Conservation (phyloP, 805 yeast genomes). For the Lachancea sp. region DNA sequence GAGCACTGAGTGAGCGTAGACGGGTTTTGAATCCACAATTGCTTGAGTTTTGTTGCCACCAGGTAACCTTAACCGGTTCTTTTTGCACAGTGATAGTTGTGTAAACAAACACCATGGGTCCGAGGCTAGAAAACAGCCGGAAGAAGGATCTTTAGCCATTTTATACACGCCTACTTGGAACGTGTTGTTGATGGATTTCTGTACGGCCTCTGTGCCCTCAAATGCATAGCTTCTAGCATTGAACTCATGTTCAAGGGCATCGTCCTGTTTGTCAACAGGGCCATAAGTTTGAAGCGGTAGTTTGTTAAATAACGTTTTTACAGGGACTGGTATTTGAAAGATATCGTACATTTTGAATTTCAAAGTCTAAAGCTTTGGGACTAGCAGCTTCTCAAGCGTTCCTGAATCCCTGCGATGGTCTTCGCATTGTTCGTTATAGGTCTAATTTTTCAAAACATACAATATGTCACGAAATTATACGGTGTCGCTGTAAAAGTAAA, state of each 20-base stretch:
- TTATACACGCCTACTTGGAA: conserved; percentile 54
- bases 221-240: conserved; percentile 22
- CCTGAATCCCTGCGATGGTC: neutral
- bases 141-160: conserved; percentile 30
- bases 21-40: neutral
- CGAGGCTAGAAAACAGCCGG: conserved; percentile 37
- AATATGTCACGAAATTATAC: neutral
- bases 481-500: no score
- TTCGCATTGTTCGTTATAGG: neutral
- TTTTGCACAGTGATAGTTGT: conserved; percentile 41
- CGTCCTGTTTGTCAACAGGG: conserved; percentile 29
- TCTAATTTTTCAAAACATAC: neutral
- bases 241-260: conserved; percentile 22
- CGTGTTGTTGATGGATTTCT: conserved; percentile 14
- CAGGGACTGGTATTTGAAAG: conserved; percentile 35
- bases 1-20: conserved; percentile 33
- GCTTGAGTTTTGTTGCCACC: conserved; percentile 8
- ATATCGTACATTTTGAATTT: neutral
- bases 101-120: conserved; percentile 54
- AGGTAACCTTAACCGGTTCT: conserved; percentile 42
- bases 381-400: neutral
- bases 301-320: conserved; percentile 41
- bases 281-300: conserved; percentile 47
- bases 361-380: neutral
- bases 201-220: conserved; percentile 10